Conservation (phyloP, 352 stramenopile genomes). For the Phytophthora uliginosa region DNA sequence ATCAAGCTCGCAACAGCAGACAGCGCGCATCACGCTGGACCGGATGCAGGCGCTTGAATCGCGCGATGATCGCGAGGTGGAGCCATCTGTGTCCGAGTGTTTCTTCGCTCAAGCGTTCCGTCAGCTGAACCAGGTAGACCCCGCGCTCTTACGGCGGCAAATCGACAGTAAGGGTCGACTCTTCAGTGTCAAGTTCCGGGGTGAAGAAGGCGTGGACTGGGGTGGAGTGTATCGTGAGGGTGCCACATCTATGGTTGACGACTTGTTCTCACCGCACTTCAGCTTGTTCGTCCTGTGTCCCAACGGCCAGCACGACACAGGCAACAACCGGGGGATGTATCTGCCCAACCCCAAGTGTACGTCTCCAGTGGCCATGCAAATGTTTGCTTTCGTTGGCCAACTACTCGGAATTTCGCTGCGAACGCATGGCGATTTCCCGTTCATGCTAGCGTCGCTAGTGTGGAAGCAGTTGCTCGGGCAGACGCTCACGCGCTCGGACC, state of each 20-base stretch:
- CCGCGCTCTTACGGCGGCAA: constrained; percentile 86
- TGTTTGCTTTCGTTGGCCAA: constrained; percentile 96
- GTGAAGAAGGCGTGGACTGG: constrained; percentile 92
- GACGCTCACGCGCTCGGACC: constrained; percentile 79
- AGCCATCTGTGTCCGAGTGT: constrained; percentile 91
- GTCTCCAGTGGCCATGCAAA: constrained; percentile 90
- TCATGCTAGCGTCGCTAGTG: constrained; percentile 93
- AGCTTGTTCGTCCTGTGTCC: constrained; percentile 88
- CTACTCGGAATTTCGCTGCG: constrained; percentile 95
- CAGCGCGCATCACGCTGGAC: constrained; percentile 87
- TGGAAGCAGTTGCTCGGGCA: constrained; percentile 94
- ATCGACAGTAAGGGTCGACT: constrained; percentile 91
- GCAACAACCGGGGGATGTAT: constrained; percentile 90
- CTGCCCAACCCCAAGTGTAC: constrained; percentile 91
- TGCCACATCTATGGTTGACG: constrained; percentile 91
- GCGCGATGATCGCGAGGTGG: constrained; percentile 87
- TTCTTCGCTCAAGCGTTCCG: constrained; percentile 96
- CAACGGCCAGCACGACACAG: constrained; percentile 90
- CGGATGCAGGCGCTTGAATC: constrained; percentile 89
- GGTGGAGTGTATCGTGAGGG: constrained; percentile 91
- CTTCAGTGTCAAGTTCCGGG: constrained; percentile 92
- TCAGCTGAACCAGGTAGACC: constrained; percentile 89
- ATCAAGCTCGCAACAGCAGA: constrained; percentile 68
- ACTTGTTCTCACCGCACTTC: constrained; percentile 89
- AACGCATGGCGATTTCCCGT: constrained; percentile 93